Conservation (phyloP, 2,329 filamentous ascomycete species). For the Eutypella sp. region DNA sequence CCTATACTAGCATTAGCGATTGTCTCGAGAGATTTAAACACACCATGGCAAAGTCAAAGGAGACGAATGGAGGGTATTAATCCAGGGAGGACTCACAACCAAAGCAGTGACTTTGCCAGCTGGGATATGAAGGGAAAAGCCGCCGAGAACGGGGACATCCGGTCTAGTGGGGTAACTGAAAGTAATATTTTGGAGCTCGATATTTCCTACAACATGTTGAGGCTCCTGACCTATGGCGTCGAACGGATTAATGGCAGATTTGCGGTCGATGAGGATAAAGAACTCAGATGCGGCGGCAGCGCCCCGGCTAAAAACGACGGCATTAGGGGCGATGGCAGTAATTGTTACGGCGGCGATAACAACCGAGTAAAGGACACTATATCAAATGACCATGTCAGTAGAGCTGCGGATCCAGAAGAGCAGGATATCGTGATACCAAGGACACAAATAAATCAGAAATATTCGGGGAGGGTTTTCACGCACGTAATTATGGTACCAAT, state of each 20-base stretch:
- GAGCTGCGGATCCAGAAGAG: slow-evolving; percentile 18
- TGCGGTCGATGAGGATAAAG: slow-evolving; percentile 33
- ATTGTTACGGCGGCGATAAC: slow-evolving; percentile 33
- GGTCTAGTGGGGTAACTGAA: slow-evolving; percentile 43
- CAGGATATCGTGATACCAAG: too few species aligned
- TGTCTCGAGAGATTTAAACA: neutral
- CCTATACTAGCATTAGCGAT: neutral
- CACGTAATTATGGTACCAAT: slow-evolving; percentile 36
- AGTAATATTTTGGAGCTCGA: slow-evolving; percentile 35
- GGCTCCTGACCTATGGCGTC: slow-evolving; percentile 27
- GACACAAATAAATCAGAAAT: neutral
- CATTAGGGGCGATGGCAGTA: slow-evolving; percentile 32
- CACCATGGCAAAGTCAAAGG: too few species aligned
- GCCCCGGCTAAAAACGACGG: slow-evolving; percentile 34
- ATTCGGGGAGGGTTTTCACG: too few species aligned
- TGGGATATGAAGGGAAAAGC: slow-evolving; percentile 37
- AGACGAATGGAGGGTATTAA: neutral
- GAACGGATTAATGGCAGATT: slow-evolving; percentile 33
- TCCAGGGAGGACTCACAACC: slow-evolving; percentile 14
- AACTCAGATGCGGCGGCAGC: slow-evolving; percentile 29
- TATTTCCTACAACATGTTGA: slow-evolving; percentile 22
- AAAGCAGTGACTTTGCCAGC: slow-evolving; percentile 41
- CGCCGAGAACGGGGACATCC: slow-evolving; percentile 34
- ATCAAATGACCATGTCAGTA: neutral
- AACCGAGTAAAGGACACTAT: slow-evolving; percentile 33